Percentiles rank a stretch among this genome's conserved stretches.
Evolutionary conservation across 2,329 filamentous ascomycete genomes (phyloP).

Genomic region (Neonectria sp.): DNA sequence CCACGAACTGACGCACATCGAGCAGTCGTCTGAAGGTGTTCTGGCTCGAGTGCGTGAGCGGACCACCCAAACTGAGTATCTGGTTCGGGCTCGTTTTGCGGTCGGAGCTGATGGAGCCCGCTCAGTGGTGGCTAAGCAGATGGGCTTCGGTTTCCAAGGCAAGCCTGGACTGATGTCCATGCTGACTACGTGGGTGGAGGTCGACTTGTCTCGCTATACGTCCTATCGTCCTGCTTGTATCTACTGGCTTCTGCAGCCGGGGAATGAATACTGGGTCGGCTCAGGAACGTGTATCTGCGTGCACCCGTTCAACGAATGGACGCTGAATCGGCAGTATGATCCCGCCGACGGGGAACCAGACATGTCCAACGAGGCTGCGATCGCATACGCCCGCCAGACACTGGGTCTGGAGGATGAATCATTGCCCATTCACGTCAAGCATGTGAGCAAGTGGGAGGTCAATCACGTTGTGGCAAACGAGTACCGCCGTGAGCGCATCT

Average conservation of each 20-base stretch:
- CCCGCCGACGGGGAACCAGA: slow-evolving; percentile 31
- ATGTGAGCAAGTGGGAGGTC: slow-evolving; percentile 33
- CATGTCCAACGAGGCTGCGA: slow-evolving; percentile 31
- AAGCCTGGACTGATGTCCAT: slow-evolving; percentile 33
- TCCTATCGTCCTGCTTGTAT: slow-evolving; percentile 31
- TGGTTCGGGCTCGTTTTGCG: slow-evolving; percentile 27
- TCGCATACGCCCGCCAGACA: slow-evolving; percentile 27
- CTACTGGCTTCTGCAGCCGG: slow-evolving; percentile 31
- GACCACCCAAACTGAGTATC: slow-evolving; percentile 25
- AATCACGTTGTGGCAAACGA: slow-evolving; percentile 33
- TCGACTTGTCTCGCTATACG: slow-evolving; percentile 27
- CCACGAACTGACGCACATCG: slow-evolving; percentile 29
- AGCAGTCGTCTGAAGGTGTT: slow-evolving; percentile 25
- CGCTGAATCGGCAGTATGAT: slow-evolving; percentile 32
- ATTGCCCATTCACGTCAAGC: slow-evolving; percentile 25
- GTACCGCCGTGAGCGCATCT: slow-evolving; percentile 25
- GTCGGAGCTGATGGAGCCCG: slow-evolving; percentile 34
- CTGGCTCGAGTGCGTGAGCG: slow-evolving; percentile 29
- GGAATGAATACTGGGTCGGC: slow-evolving; percentile 32
- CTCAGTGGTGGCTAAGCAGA: slow-evolving; percentile 31
- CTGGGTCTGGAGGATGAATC: slow-evolving; percentile 22
- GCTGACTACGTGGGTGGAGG: slow-evolving; percentile 31
- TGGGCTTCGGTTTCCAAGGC: slow-evolving; percentile 28
- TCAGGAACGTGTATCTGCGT: slow-evolving; percentile 27
- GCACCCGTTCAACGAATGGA: slow-evolving; percentile 32